Conservation (phyloP, 2,329 filamentous ascomycete species). For the Aspergillus pseudotamarii region DNA sequence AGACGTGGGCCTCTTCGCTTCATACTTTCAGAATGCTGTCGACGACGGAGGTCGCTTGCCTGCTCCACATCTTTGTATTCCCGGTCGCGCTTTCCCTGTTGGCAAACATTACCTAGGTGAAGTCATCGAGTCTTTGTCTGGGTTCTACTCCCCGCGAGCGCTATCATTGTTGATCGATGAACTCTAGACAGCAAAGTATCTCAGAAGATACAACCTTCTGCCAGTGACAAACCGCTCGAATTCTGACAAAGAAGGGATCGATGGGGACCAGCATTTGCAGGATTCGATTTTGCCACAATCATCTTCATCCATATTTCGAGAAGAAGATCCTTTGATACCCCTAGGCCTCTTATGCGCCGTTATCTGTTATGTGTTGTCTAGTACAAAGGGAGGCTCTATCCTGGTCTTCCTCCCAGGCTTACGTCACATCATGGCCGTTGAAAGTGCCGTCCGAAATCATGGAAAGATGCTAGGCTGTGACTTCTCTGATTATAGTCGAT, state of each 20-base stretch:
- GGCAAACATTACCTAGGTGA: conserved; percentile 47
- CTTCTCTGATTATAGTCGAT: conserved; percentile 43
- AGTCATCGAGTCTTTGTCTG: conserved; percentile 35
- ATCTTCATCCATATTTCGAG: conserved; percentile 26
- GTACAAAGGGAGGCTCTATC: conserved; percentile 48
- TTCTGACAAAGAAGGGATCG: neutral
- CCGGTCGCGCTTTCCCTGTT: conserved; percentile 49
- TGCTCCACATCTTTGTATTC: conserved; percentile 48
- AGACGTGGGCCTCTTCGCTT: conserved; percentile 48
- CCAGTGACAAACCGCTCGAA: neutral
- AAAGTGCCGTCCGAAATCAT: conserved; percentile 32
- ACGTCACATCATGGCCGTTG: conserved; percentile 39
- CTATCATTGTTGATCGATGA: conserved; percentile 17
- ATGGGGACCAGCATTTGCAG: neutral
- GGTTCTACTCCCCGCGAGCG: conserved; percentile 24
- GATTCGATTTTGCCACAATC: neutral
- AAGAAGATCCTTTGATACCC: conserved; percentile 45
- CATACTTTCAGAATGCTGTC: conserved; percentile 44
- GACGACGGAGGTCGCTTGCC: conserved; percentile 31
- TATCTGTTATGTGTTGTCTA: conserved; percentile 50
- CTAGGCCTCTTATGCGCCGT: conserved; percentile 46
- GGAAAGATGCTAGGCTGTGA: conserved; percentile 38
- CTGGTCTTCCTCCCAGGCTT: conserved; percentile 54
- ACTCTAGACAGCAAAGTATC: conserved; percentile 11
- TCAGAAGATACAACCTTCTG: conserved; percentile 11